These are phyloP conservation scores for Phaseolus coccineus DNA, from an alignment of 331 rosid genomes.

Conservation along the genomic window DNA sequence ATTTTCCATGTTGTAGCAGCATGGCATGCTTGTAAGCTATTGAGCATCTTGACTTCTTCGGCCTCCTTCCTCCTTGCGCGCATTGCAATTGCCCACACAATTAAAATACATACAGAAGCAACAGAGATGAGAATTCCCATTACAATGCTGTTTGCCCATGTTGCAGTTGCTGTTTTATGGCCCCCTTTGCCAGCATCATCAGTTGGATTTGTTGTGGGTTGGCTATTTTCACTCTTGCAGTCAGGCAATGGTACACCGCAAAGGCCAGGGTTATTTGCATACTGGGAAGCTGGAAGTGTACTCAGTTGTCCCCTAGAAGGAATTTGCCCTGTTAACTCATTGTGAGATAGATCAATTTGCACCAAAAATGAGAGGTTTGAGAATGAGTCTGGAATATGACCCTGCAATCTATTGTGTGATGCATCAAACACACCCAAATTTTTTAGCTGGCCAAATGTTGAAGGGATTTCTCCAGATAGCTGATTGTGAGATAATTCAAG, in stretches of 20 bases:
- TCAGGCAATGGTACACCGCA: constrained; percentile 95
- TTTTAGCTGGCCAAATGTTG: constrained; percentile 82
- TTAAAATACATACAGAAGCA: constrained; percentile 79
- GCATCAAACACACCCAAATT: constrained; percentile 97
- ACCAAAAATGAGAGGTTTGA: constrained; percentile 91
- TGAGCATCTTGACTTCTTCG: constrained; percentile 92
- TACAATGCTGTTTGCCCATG: constrained; percentile 88
- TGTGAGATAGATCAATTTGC: constrained; percentile 90
- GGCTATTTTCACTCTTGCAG: constrained; percentile 64
- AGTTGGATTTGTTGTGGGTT: constrained; percentile 53
- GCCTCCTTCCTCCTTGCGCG: constrained; percentile 84
- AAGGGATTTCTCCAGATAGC: constrained; percentile 94
- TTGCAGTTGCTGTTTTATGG: constrained; percentile 57
- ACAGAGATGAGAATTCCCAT: constrained; percentile 85
- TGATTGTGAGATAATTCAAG: constrained; percentile 93
- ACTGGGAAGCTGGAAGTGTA: constrained; percentile 96
- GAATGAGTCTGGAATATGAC: constrained; percentile 96
- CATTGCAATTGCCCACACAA: constrained; percentile 95
- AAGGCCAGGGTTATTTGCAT: constrained; percentile 92
- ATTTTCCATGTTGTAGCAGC: constrained; percentile 99
- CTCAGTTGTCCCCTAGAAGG: constrained; percentile 95
- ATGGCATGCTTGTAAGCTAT: constrained; percentile 84
- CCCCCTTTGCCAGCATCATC: constrained; percentile 51
- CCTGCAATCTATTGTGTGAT: constrained; percentile 90
- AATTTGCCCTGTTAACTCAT: constrained; percentile 91